phyloP scores from a whole-genome alignment of 306 rosid species.

The Senna siamea region DNA sequence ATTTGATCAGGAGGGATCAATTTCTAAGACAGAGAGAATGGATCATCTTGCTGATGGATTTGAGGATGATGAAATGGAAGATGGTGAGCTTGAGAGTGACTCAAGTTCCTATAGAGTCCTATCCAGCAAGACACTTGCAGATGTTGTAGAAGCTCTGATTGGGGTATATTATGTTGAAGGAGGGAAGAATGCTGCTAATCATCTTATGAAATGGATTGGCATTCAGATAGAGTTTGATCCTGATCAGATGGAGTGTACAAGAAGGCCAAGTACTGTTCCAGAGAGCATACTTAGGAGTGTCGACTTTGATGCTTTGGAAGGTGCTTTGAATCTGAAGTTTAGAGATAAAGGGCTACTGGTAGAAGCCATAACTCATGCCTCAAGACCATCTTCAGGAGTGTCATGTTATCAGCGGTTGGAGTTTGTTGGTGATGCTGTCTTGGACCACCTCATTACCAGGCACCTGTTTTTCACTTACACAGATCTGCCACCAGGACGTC shows the following conservation, averaged over 20 bases:
- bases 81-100: conserved; percentile 92
- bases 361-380: conserved; percentile 98
- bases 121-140: conserved; percentile 99
- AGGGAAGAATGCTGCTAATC: conserved; percentile 87
- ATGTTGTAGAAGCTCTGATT: conserved; percentile 95
- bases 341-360: conserved; percentile 78
- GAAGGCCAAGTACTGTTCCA: conserved; percentile 64
- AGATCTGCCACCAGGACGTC: conserved; percentile 91
- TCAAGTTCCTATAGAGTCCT: conserved; percentile 94
- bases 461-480: conserved; percentile 95
- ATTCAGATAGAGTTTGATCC: conserved; percentile 88
- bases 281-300: conserved; percentile 76
- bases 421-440: conserved; percentile 97
- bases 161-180: conserved; percentile 96
- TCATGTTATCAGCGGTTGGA: conserved; percentile 98
- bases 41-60: conserved; percentile 44
- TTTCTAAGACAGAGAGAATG: conserved; percentile 47
- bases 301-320: conserved; percentile 79
- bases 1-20: conserved; percentile 64
- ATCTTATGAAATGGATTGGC: conserved; percentile 97
- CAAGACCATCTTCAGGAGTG: conserved; percentile 96
- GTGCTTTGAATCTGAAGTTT: conserved; percentile 69
- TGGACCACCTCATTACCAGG: conserved; percentile 94
- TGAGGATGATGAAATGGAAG: conserved; percentile 83
- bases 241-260: conserved; percentile 61